phyloP scores from a whole-genome alignment of 441 rosid genomes.

The Syzygium syzygioides region DNA sequence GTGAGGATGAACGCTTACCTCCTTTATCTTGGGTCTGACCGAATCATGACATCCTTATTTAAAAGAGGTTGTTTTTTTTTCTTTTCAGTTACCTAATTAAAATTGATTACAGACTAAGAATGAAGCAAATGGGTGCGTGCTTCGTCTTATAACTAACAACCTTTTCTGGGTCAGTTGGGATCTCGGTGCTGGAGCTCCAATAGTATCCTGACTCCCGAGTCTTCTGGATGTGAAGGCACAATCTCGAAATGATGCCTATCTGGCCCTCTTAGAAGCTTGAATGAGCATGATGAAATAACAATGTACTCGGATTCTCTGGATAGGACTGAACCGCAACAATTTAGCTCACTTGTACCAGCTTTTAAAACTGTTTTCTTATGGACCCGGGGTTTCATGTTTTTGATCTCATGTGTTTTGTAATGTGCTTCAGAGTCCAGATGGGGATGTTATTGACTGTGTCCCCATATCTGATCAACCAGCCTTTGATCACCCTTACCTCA shows the following conservation, averaged over 20 bases:
- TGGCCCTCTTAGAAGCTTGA: background rate
- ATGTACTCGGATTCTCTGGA: background rate
- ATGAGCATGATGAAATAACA: background rate
- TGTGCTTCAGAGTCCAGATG: conserved; percentile 81
- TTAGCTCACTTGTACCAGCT: background rate
- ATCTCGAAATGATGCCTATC: background rate
- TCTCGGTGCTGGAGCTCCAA: background rate
- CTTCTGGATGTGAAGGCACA: background rate
- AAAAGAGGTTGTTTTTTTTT: background rate
- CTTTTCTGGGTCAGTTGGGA: background rate
- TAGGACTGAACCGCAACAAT: background rate
- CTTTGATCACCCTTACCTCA: conserved; percentile 93
- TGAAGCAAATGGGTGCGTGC: background rate
- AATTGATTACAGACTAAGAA: background rate
- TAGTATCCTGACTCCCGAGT: conserved; percentile 13
- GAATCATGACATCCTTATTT: background rate
- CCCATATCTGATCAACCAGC: conserved; percentile 85
- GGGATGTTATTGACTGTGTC: conserved; percentile 88
- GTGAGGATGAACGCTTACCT: background rate
- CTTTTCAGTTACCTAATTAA: background rate
- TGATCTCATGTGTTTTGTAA: background rate
- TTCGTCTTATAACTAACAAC: background rate
- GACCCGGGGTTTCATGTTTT: background rate
- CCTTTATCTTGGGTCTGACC: background rate
- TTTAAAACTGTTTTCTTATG: background rate